Percentiles rank a stretch among this genome's conserved stretches.
These are phyloP conservation scores for Mucor circinelloides DNA, from an alignment of 371 early-diverging fungal species.

Conservation along the genomic window DNA sequence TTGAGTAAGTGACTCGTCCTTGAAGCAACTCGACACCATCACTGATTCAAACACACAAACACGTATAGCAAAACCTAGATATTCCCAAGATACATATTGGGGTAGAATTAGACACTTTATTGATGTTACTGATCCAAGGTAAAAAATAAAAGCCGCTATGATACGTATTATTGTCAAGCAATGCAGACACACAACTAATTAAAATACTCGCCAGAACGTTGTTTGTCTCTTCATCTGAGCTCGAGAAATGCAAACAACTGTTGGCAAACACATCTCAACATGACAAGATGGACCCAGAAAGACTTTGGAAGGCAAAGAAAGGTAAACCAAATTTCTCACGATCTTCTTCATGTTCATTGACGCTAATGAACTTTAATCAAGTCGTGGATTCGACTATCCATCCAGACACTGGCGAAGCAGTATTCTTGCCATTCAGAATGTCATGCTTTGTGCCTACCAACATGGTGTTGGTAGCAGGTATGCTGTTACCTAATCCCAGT, in stretches of 20 bases:
- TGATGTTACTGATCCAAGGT: constrained; percentile 74
- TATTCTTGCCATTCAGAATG: constrained; percentile 86
- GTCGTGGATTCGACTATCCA: constrained; percentile 80
- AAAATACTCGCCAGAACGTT: constrained; percentile 52
- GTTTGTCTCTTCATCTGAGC: constrained; percentile 58
- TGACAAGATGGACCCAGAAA: constrained; percentile 41
- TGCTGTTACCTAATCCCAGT: constrained; percentile 82
- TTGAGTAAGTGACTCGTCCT: constrained; percentile 20
- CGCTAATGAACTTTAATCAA: constrained; percentile 7
- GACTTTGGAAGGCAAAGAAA: constrained; percentile 76
- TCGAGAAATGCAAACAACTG: constrained; percentile 61
- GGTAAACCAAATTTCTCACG: constrained; percentile 38
- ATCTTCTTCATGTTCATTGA: background rate
- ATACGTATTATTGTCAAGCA: background rate
- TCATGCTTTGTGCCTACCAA: constrained; percentile 84
- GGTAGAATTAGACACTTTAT: constrained; percentile 79
- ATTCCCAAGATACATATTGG: constrained; percentile 70
- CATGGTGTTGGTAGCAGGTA: constrained; percentile 77
- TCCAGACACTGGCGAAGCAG: constrained; percentile 81
- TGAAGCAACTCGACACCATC: too few species aligned
- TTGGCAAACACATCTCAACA: constrained; percentile 53
- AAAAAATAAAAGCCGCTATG: background rate
- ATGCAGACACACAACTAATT: background rate
- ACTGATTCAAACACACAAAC: background rate
- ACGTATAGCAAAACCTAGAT: constrained; percentile 69